Conservation (phyloP, 306 rosid genomes). For the Cucurbita argyrosperma region DNA sequence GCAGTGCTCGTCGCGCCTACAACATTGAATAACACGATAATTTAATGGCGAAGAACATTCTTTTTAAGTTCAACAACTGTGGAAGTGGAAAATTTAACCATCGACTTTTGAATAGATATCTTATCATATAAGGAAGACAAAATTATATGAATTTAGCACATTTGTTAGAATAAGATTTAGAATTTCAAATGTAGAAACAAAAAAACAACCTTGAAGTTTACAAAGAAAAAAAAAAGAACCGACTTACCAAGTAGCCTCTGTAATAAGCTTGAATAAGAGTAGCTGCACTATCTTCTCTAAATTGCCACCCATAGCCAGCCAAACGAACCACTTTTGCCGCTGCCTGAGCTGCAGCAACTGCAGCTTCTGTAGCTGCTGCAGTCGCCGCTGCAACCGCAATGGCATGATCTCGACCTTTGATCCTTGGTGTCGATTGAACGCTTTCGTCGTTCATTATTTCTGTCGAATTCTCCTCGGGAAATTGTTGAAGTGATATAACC, state of each 20-base stretch:
- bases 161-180: background rate
- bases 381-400: constrained; percentile 70
- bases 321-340: constrained; percentile 71
- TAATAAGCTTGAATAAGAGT: constrained; percentile 71
- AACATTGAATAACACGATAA: background rate
- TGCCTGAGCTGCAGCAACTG: constrained; percentile 68
- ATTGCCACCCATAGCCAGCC: constrained; percentile 63
- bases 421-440: constrained; percentile 29
- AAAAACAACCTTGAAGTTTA: background rate
- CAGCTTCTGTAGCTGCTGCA: constrained; percentile 76
- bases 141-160: too few relatives aligned
- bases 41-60: too few relatives aligned
- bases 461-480: constrained; percentile 57
- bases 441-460: constrained; percentile 52
- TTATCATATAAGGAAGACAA: too few relatives aligned
- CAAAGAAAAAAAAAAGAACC: background rate
- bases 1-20: constrained; percentile 79
- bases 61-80: too few relatives aligned
- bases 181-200: background rate
- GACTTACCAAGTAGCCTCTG: constrained; percentile 77
- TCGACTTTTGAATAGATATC: too few relatives aligned
- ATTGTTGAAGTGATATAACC: constrained; percentile 68
- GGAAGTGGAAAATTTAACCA: too few relatives aligned
- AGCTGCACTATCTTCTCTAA: constrained; percentile 71
- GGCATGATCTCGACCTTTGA: constrained; percentile 50